Conservation (phyloP, 176 grass and related monocot genomes). For the Lolium rigidum region DNA sequence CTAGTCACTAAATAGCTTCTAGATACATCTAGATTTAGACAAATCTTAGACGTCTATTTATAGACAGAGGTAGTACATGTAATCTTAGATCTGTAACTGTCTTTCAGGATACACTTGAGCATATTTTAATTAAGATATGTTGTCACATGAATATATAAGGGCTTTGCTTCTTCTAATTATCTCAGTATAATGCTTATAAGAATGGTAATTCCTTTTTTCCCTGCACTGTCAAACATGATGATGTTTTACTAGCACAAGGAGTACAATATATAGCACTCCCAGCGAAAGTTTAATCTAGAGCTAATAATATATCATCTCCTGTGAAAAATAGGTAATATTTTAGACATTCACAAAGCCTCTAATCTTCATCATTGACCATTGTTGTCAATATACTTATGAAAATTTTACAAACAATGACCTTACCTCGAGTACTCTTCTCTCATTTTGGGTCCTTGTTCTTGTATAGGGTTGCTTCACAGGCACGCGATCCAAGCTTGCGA, state of each 20-base stretch:
- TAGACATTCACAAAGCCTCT: background rate
- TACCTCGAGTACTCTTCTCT: background rate
- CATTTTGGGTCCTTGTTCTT: background rate
- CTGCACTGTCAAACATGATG: background rate
- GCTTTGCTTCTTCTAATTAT: no score
- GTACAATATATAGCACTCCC: background rate
- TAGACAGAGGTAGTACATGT: no score
- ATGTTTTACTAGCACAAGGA: background rate
- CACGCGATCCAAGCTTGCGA: conserved; percentile 47
- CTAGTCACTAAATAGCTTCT: no score
- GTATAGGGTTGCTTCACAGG: conserved; percentile 41
- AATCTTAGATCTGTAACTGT: no score
- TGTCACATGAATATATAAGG: no score
- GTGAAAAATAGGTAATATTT: background rate
- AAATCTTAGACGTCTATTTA: no score
- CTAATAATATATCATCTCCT: no score
- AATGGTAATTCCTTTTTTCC: no score
- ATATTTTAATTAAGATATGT: background rate
- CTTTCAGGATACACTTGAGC: no score
- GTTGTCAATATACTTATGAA: background rate
- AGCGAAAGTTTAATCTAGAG: background rate
- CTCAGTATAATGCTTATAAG: no score
- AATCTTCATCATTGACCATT: background rate
- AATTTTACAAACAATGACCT: background rate
- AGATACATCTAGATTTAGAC: no score